Evolutionary conservation across 2,329 filamentous ascomycete species (phyloP).

Genomic region (Coleophoma crateriformis): DNA sequence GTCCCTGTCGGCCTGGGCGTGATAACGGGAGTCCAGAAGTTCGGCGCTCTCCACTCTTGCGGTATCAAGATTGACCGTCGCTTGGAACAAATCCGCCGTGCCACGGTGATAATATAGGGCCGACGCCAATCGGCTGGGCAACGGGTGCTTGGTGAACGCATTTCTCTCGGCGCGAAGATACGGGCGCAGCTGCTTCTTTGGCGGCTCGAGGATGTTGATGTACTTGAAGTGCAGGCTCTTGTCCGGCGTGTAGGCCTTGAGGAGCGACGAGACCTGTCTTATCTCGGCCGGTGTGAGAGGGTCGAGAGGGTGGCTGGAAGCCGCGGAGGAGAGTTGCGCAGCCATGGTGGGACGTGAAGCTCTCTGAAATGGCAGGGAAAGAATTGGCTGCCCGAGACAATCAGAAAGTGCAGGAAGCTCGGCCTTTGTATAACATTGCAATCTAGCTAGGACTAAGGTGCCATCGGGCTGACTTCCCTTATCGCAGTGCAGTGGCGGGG

Average conservation of each 20-base stretch:
- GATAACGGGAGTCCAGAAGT: conserved; percentile 12
- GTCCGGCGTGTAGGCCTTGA: conserved; percentile 9
- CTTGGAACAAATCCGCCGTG: conserved; percentile 14
- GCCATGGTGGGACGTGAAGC: neutral
- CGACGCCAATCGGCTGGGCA: conserved; percentile 9
- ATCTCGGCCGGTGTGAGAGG: conserved; percentile 16
- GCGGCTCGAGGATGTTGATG: conserved; percentile 17
- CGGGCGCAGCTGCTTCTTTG: conserved; percentile 11
- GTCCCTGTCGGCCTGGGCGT: conserved; percentile 18
- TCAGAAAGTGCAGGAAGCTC: neutral
- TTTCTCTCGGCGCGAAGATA: conserved; percentile 15
- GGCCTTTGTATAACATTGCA: neutral
- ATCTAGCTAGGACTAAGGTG: neutral
- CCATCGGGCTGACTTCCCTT: neutral
- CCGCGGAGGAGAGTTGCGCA: neutral
- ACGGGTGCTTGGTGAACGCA: conserved; percentile 1
- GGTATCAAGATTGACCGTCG: conserved; percentile 11
- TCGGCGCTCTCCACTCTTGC: conserved; percentile 10
- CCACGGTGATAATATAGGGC: conserved; percentile 17
- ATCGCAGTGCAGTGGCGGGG: neutral
- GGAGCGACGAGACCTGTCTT: conserved; percentile 9
- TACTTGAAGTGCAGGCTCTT: conserved; percentile 18
- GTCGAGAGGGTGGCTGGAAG: conserved; percentile 15
- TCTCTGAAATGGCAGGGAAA: too few relatives aligned
- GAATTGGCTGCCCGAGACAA: neutral